phyloP scores from a whole-genome alignment of 371 early-diverging fungal genomes.

The Mucor plumbeus region DNA sequence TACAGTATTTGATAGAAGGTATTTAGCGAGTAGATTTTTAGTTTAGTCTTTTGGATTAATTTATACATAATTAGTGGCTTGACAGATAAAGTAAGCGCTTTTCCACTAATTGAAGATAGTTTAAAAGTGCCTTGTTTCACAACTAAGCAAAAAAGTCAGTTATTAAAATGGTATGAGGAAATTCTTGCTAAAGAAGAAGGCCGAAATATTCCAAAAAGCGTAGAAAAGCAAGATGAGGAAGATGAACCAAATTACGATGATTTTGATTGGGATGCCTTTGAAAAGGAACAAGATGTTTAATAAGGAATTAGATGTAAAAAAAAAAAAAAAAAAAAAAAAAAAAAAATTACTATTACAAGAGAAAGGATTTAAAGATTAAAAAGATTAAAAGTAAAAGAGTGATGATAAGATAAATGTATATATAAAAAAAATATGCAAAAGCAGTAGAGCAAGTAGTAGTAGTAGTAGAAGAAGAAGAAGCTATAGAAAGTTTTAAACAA shows the following conservation, averaged over 20 bases:
- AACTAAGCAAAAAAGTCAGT: constrained; percentile 40
- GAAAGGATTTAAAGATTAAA: background rate
- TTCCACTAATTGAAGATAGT: constrained; percentile 46
- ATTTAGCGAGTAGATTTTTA: background rate
- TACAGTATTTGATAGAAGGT: constrained; percentile 42
- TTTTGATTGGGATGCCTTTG: constrained; percentile 52
- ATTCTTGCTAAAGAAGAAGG: constrained; percentile 37
- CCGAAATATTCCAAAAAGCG: background rate
- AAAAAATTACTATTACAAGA: constrained; percentile 8
- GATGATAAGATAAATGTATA: constrained; percentile 16
- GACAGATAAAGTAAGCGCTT: constrained; percentile 23
- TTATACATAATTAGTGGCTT: constrained; percentile 15
- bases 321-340: too few relatives aligned
- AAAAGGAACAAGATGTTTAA: constrained; percentile 22
- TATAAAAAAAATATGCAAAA: constrained; percentile 10
- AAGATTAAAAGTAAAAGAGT: constrained; percentile 9
- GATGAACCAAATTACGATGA: constrained; percentile 39
- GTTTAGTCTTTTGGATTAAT: background rate
- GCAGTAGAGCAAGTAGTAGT: background rate
- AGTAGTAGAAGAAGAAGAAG: background rate
- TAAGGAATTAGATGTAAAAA: constrained; percentile 3
- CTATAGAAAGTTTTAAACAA: constrained; percentile 16
- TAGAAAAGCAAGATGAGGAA: constrained; percentile 1
- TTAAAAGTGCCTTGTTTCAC: constrained; percentile 51
- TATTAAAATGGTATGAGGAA: constrained; percentile 50